Evolutionary conservation across 352 stramenopile genomes (phyloP), one percentile per base, ranked within the genome.

Genomic region (Albugo candida): DNA sequence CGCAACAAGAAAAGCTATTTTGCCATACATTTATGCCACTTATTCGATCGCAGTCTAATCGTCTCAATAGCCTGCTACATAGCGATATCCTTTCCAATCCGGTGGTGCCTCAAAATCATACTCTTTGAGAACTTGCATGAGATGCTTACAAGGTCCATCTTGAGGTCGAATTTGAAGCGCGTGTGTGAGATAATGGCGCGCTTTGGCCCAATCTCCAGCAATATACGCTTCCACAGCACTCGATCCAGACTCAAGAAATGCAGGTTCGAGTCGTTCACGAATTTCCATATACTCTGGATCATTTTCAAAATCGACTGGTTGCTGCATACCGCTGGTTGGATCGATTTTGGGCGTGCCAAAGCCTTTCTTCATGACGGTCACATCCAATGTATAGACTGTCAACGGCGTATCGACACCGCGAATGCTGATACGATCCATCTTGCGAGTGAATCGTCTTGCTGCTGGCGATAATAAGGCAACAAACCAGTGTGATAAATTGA

Each of bases 41-140:
- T n/a, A n/a, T n/a, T n/a, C n/a, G n/a, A n/a, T n/a, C n/a, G n/a
- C n/a, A n/a, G 38, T 24, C 3, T 19, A 24, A 8, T 24, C 3
- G 36, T 11, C 39, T 56, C 61, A 87, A 41, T 87, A 87, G 1
- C 74, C 74, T n/a, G 60, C 61, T n/a, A 96, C 65, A 58, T 75
- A 80, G 48, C 81, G 79, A 50, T 94, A 95, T 51, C 81, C 85
- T 42, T 85, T 79, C 91, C 91, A 97, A 56, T 93, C 72, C 16
- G 59, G 36, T n/a, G 89, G 89, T n/a, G 88, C 75, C 41, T 81
- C 64, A 19, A 79, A 86, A 50, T 88, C 78, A 49, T 65, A 56
- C 8, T 74, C 63, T 54, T 92, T 74, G 48, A 97, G 93, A 48
- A 83, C 94, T 18, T 50, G 58, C 60, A 97, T 92, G 18, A 97